Conservation (phyloP, 2,329 filamentous ascomycete genomes). For the Ascochyta rabiei region DNA sequence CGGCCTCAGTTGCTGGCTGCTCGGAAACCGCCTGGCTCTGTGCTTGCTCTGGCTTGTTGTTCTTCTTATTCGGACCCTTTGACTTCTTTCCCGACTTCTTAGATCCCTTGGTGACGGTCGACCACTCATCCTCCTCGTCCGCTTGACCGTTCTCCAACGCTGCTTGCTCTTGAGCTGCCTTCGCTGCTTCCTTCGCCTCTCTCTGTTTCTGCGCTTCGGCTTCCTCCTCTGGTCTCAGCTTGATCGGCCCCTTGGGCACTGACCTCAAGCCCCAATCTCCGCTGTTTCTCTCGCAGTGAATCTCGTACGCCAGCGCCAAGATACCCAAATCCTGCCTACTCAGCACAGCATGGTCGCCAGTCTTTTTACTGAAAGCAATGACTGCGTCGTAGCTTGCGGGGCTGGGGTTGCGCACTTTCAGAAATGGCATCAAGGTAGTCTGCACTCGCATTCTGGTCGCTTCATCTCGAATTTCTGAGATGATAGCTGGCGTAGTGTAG, state of each 20-base stretch:
- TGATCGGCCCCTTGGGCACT: constrained; percentile 75
- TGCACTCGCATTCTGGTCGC: constrained; percentile 81
- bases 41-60: neutral
- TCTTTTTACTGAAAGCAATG: constrained; percentile 83
- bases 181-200: constrained; percentile 22
- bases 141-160: constrained; percentile 1
- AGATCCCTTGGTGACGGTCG: constrained; percentile 12
- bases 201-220: constrained; percentile 28
- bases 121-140: constrained; percentile 19
- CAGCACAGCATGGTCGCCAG: constrained; percentile 86
- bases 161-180: constrained; percentile 15
- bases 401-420: constrained; percentile 75
- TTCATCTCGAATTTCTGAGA: constrained; percentile 85
- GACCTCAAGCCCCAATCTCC: constrained; percentile 85
- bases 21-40: constrained; percentile 4
- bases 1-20: constrained; percentile 12
- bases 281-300: constrained; percentile 91
- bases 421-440: constrained; percentile 82
- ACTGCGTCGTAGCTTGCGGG: constrained; percentile 80
- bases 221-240: constrained; percentile 58
- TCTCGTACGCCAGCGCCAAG: constrained; percentile 86
- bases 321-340: constrained; percentile 90
- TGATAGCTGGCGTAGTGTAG: constrained; percentile 78
- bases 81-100: constrained; percentile 18
- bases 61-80: constrained; percentile 18